Percentiles rank a stretch among this genome's conserved stretches.
Evolutionary conservation across 371 early-diverging fungal genomes (phyloP).

Genomic region (Mortierella sp.): DNA sequence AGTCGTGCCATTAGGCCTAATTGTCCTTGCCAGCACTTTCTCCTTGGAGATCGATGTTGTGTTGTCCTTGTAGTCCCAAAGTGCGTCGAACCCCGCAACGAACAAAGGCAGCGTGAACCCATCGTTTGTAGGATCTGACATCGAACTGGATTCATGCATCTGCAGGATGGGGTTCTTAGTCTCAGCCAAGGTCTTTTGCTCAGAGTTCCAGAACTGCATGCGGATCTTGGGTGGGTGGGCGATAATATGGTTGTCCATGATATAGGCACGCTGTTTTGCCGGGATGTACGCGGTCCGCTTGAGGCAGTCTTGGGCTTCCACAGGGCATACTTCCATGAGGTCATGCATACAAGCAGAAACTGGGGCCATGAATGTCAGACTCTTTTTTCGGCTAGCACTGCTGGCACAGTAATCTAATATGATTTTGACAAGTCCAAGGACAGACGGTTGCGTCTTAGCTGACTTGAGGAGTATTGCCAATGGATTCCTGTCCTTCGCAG

Average conservation of each 20-base stretch:
- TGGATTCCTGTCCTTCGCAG: too few relatives aligned
- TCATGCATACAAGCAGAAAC: constrained; percentile 4
- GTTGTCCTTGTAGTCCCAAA: constrained; percentile 1
- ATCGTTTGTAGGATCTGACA: background rate
- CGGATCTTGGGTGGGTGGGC: constrained; percentile 1
- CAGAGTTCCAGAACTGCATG: constrained; percentile 2
- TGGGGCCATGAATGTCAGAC: constrained; percentile 15
- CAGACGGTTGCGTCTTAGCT: background rate
- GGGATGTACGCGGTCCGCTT: constrained; percentile 18
- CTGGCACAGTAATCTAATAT: background rate
- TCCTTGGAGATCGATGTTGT: background rate
- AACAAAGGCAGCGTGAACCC: background rate
- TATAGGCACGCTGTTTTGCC: constrained; percentile 7
- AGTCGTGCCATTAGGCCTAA: background rate
- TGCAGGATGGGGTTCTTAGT: constrained; percentile 16
- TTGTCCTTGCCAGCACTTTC: background rate
- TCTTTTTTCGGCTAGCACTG: background rate
- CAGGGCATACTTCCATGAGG: constrained; percentile 4
- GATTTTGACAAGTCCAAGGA: background rate
- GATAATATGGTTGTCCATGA: background rate
- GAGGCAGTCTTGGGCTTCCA: background rate
- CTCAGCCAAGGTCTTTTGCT: background rate
- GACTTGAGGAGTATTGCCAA: too few relatives aligned
- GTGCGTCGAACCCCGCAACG: background rate
- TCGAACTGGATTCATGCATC: background rate